phyloP scores from a whole-genome alignment of 2,329 filamentous ascomycete species.

The Neoarthrinium moseri region DNA sequence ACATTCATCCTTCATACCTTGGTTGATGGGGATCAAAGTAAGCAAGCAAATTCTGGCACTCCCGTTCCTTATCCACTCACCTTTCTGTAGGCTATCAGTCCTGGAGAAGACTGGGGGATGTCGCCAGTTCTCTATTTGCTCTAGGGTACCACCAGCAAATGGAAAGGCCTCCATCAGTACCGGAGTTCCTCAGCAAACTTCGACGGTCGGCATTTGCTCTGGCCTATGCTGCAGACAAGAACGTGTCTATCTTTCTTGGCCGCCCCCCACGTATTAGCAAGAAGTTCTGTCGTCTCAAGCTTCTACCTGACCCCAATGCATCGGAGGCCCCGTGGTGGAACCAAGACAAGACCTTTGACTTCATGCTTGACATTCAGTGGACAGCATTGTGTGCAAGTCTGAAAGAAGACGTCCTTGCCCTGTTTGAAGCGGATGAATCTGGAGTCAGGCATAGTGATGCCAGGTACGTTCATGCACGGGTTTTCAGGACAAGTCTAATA shows the following conservation, averaged over 20 bases:
- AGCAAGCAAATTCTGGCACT: slow-evolving; percentile 10
- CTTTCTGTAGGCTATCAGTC: slow-evolving; percentile 38
- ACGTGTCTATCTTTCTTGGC: slow-evolving; percentile 47
- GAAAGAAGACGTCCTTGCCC: slow-evolving; percentile 31
- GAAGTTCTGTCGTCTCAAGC: slow-evolving; percentile 36
- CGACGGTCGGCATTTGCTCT: slow-evolving; percentile 38
- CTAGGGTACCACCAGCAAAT: slow-evolving; percentile 44
- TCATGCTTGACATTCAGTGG: slow-evolving; percentile 25
- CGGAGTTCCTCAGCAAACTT: slow-evolving; percentile 39
- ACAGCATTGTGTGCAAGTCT: slow-evolving; percentile 27
- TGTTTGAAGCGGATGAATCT: slow-evolving; percentile 19
- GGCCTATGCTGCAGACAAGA: slow-evolving; percentile 45
- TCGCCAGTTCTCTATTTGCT: slow-evolving; percentile 43
- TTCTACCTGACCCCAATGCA: slow-evolving; percentile 19
- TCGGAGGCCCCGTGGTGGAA: slow-evolving; percentile 7
- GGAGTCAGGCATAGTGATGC: slow-evolving; percentile 1
- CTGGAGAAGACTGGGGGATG: slow-evolving; percentile 45
- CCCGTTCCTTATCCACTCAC: background rate
- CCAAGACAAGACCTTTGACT: slow-evolving; percentile 11
- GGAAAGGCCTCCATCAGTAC: slow-evolving; percentile 24
- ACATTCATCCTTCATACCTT: slow-evolving; percentile 44
- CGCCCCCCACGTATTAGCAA: slow-evolving; percentile 44
- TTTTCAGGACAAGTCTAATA: background rate
- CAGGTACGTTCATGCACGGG: background rate
- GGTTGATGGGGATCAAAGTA: slow-evolving; percentile 43